Base-by-base conservation (phyloP, 1,139 yeast species). In the Kazachstania sp. region DNA sequence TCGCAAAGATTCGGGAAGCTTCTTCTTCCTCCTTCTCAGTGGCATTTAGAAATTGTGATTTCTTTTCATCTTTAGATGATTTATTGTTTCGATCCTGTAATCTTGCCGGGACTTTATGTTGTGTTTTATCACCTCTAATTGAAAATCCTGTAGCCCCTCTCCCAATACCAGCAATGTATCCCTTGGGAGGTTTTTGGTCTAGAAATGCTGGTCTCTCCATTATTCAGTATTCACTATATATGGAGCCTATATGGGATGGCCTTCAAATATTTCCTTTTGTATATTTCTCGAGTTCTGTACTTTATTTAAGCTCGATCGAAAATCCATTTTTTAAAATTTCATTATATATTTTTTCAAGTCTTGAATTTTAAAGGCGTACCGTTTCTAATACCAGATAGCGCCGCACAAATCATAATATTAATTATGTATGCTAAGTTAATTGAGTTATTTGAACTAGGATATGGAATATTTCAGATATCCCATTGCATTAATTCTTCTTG, bases 111-210 rank as follows among this genome's bases (percentile, higher is more conserved):
- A 37, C 23, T 18, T 29, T 38, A 19, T 35, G 28, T 47, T 47
- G 46, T n/a, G 26, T 28, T 12, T 83, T 68, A 54, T 84, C 95
- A 2, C 92, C 85, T 50, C 87, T 76, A 0, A 95, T 86, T 0
- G 92, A 80, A 64, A 90, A 90, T 1, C 97, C 97, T 0, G 86
- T 78, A 1, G 97, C 98, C 16, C 98, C 98, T 61, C 98, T 73
- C 0, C 97, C 98, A 7, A 88, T 69, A 31, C 98, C 98, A 1
- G 97, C 85, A 37, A 88, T 77, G 62, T 92, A 92, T 6, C 95
- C 95, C 3, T 83, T 78, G 0, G 98, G 98, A 0, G 97, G 83
- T 53, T 83, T 81, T 69, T 85, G 88, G 59, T 84, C 90, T 47
- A 92, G 72, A 65, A 92, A 92, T n/a, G 56, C 54, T 48, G 57